Conservation (phyloP, 129 eudicot species). For the Flaveria linearis region DNA sequence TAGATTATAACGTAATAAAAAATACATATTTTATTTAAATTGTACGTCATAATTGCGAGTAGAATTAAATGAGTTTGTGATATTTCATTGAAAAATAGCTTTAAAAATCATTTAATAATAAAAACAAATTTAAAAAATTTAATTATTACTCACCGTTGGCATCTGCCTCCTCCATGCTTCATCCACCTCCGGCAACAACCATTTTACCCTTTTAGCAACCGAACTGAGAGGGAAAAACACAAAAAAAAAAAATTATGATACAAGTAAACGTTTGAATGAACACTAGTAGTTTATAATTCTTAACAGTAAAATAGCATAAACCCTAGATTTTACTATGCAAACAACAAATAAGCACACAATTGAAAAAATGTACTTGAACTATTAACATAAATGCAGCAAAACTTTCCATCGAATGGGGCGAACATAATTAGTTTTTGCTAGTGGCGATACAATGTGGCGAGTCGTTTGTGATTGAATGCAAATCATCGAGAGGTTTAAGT, state of each 20-base stretch:
- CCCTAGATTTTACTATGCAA: constrained; percentile 7
- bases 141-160: constrained; percentile 20
- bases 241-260: background rate
- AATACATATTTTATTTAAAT: background rate
- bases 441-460: no score
- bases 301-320: background rate
- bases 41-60: background rate
- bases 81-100: no score
- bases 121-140: no score
- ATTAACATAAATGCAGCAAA: no score
- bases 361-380: no score
- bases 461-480: no score
- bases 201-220: background rate
- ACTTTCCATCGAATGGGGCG: no score
- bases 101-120: no score
- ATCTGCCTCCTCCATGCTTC: constrained; percentile 8
- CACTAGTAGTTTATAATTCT: background rate
- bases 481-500: no score
- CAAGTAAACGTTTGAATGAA: constrained; percentile 2
- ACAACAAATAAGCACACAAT: background rate
- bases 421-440: no score
- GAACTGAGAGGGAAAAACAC: background rate
- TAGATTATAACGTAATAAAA: background rate
- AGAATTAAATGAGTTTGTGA: background rate
- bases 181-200: background rate